Evolutionary conservation across 805 yeast genomes (phyloP).

Genomic region (Yarrowia porcina): DNA sequence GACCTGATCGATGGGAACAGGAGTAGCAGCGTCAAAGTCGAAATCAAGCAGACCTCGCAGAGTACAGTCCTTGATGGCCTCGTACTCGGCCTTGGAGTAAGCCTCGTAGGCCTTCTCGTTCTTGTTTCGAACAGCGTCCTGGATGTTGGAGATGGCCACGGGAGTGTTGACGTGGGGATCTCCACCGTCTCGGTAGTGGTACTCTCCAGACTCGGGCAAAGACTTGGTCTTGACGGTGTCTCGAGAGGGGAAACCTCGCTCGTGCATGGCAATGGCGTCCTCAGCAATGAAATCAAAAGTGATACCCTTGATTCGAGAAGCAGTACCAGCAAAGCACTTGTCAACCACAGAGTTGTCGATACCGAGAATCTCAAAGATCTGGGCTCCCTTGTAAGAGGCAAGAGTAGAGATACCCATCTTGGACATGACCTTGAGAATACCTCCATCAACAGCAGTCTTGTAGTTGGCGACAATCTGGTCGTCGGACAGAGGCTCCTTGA

Average conservation of each 20-base stretch:
- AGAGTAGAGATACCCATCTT: conserved; percentile 99
- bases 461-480: conserved; percentile 69
- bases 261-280: conserved; percentile 92
- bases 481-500: conserved; percentile 49
- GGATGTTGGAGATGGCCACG: conserved; percentile 87
- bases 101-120: conserved; percentile 90
- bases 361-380: conserved; percentile 95
- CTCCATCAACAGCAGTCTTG: conserved; percentile 81
- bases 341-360: conserved; percentile 93
- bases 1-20: conserved; percentile 94
- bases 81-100: conserved; percentile 84
- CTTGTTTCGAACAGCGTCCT: conserved; percentile 97
- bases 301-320: conserved; percentile 92
- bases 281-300: conserved; percentile 95
- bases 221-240: conserved; percentile 65
- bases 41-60: conserved; percentile 90
- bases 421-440: conserved; percentile 95
- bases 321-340: conserved; percentile 94
- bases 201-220: conserved; percentile 93
- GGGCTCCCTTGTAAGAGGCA: conserved; percentile 99
- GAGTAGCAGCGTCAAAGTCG: conserved; percentile 65
- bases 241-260: conserved; percentile 83
- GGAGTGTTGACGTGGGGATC: conserved; percentile 95
- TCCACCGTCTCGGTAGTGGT: conserved; percentile 99
- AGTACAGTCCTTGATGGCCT: conserved; percentile 89